Evolutionary conservation across 2,329 filamentous ascomycete genomes (phyloP).

Genomic region (Arthroderma uncinatum): DNA sequence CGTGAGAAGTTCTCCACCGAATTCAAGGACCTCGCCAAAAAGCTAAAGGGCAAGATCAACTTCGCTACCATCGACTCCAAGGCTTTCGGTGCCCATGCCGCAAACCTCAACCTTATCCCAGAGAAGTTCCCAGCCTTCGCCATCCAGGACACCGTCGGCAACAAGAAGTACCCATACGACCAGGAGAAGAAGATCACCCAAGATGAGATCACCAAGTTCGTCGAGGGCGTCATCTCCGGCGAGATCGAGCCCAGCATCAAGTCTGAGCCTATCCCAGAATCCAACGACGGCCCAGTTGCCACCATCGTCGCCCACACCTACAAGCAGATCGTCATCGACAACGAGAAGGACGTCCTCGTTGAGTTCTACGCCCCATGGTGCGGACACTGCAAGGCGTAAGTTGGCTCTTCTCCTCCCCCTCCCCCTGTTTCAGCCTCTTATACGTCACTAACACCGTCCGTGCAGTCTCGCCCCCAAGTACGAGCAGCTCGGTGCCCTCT

Average conservation of each 20-base stretch:
- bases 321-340: constrained; percentile 79
- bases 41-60: constrained; percentile 90
- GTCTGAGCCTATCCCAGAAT: constrained; percentile 92
- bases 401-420: constrained; percentile 12
- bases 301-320: constrained; percentile 91
- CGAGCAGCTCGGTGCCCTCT: constrained; percentile 51
- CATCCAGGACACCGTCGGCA: constrained; percentile 90
- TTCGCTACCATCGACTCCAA: constrained; percentile 96
- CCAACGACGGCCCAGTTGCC: constrained; percentile 76
- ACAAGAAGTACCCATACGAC: constrained; percentile 93
- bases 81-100: constrained; percentile 84
- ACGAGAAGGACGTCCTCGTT: constrained; percentile 90
- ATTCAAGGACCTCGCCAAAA: constrained; percentile 77
- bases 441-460: constrained; percentile 2
- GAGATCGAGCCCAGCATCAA: constrained; percentile 95
- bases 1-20: constrained; percentile 64
- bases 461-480: constrained; percentile 53
- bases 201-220: constrained; percentile 66
- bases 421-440: not conserved
- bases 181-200: constrained; percentile 67
- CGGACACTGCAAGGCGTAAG: constrained; percentile 57
- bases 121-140: constrained; percentile 95
- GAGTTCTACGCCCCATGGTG: constrained; percentile 95
- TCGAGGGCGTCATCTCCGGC: constrained; percentile 72
- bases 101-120: constrained; percentile 92